These are phyloP conservation scores for Pluteus cervinus DNA, from an alignment of 768 basidiomycete genomes.

Conservation along the genomic window DNA sequence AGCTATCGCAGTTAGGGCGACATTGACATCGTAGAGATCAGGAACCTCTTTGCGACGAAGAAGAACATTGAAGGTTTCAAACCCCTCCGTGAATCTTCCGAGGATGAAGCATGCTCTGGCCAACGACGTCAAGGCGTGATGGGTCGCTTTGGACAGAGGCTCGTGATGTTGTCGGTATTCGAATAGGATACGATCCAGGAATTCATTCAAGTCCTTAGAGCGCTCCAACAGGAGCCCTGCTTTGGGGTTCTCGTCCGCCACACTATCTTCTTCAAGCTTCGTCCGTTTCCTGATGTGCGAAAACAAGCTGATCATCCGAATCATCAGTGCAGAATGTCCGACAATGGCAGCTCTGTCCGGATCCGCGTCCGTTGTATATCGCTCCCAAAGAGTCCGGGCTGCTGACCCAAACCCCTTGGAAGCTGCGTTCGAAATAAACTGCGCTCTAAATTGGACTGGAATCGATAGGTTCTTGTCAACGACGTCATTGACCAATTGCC, in stretches of 20 bases:
- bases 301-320: conserved; percentile 49
- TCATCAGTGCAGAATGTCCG: conserved; percentile 36
- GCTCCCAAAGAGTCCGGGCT: conserved; percentile 54
- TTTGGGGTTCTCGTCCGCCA: too few relatives aligned
- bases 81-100: conserved; percentile 39
- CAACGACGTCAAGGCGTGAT: conserved; percentile 49
- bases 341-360: conserved; percentile 35
- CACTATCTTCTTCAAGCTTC: conserved; percentile 11
- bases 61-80: conserved; percentile 40
- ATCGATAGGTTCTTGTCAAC: conserved; percentile 34
- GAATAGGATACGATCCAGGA: conserved; percentile 39
- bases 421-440: conserved; percentile 43
- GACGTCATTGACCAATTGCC: conserved; percentile 44
- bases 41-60: conserved; percentile 45
- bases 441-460: conserved; percentile 36
- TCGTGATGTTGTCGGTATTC: conserved; percentile 36
- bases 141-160: conserved; percentile 41
- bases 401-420: conserved; percentile 37
- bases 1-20: conserved; percentile 51
- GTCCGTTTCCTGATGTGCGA: conserved; percentile 18
- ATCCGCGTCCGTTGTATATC: conserved; percentile 38
- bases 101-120: conserved; percentile 59
- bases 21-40: conserved; percentile 60
- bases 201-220: conserved; percentile 23
- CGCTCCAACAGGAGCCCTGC: conserved; percentile 8